phyloP scores from a whole-genome alignment of 371 early-diverging fungal genomes.

The Mucor velutinosus region DNA sequence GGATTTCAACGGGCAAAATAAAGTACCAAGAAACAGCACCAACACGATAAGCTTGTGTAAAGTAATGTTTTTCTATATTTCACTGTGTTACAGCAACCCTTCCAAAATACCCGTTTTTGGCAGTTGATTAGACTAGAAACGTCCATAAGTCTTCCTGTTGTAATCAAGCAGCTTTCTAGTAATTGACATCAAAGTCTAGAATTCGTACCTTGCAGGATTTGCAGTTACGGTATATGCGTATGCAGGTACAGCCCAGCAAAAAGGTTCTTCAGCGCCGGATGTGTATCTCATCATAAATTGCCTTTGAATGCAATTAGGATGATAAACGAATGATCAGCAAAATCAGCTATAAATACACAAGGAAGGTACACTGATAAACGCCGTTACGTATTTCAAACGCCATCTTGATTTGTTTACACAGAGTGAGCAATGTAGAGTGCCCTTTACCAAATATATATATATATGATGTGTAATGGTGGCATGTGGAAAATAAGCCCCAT shows the following conservation, averaged over 20 bases:
- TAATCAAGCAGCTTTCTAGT: neutral
- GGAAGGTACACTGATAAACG: neutral
- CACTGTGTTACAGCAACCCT: neutral
- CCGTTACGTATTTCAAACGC: neutral
- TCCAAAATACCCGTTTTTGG: neutral
- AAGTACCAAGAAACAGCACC: neutral
- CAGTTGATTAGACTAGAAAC: neutral
- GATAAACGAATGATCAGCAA: neutral
- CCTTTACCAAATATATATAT: neutral
- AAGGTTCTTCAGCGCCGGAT: neutral
- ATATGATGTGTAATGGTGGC: neutral
- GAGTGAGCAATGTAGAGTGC: neutral
- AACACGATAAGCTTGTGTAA: neutral
- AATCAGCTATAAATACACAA: neutral
- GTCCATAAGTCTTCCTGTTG: neutral
- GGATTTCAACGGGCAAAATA: no score
- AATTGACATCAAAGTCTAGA: neutral
- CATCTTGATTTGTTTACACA: neutral
- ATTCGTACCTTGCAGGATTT: neutral
- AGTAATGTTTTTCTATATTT: neutral
- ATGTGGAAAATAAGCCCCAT: neutral
- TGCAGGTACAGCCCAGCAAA: neutral
- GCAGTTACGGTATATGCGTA: neutral
- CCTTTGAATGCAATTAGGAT: no score
- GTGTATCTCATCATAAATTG: no score